phyloP scores from a whole-genome alignment of 257 asterid genomes.

The Euphrasia confusa region DNA sequence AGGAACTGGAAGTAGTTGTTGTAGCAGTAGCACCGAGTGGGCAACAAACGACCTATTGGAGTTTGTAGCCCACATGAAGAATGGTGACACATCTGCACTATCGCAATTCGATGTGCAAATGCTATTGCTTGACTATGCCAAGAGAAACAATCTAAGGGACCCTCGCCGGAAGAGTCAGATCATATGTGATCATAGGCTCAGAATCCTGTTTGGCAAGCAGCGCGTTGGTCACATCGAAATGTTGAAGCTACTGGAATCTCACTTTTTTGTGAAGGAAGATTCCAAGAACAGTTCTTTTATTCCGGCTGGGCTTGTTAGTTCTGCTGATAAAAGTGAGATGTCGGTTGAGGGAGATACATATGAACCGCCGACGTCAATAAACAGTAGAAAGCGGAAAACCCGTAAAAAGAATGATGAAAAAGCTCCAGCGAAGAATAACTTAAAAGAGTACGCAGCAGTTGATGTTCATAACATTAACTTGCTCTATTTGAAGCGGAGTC shows the following conservation, averaged over 20 bases:
- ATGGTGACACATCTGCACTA: constrained; percentile 58
- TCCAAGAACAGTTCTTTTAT: constrained; percentile 38
- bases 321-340: constrained; percentile 26
- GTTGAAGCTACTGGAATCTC: constrained; percentile 80
- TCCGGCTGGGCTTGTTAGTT: constrained; percentile 61
- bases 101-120: constrained; percentile 65
- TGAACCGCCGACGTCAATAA: constrained; percentile 26
- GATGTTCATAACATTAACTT: constrained; percentile 76
- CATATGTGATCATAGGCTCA: constrained; percentile 67
- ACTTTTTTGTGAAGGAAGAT: constrained; percentile 53
- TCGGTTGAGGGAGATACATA: constrained; percentile 34
- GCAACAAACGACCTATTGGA: constrained; percentile 72
- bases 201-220: constrained; percentile 67
- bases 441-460: constrained; percentile 78
- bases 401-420: constrained; percentile 52
- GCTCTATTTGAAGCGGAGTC: constrained; percentile 65
- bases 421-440: constrained; percentile 40
- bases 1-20: constrained; percentile 21
- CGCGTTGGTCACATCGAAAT: constrained; percentile 71
- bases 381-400: constrained; percentile 50
- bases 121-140: constrained; percentile 59
- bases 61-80: constrained; percentile 67
- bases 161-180: constrained; percentile 67
- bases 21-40: constrained; percentile 40
- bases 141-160: constrained; percentile 67